Percentiles rank a stretch among this genome's conserved stretches.
Evolutionary conservation across 2,329 filamentous ascomycete genomes (phyloP).

Genomic region (Trichoderma gracile): DNA sequence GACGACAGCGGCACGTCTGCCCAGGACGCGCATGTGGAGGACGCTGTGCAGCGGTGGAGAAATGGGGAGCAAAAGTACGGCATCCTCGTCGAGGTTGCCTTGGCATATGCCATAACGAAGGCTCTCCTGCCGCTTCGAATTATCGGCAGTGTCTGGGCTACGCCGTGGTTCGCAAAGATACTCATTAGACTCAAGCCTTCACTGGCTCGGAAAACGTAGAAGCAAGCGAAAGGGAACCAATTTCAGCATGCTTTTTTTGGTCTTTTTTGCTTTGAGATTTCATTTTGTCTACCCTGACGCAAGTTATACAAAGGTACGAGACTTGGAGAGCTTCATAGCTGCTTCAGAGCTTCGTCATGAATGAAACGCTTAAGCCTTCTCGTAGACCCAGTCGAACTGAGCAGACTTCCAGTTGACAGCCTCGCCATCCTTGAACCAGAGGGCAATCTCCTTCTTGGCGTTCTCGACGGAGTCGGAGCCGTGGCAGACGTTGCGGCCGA

Average conservation of each 20-base stretch:
- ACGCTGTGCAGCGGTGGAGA: slow-evolving; percentile 42
- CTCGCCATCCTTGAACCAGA: slow-evolving; percentile 95
- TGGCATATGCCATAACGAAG: slow-evolving; percentile 91
- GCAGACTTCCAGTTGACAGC: slow-evolving; percentile 80
- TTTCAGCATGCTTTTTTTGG: slow-evolving; percentile 29
- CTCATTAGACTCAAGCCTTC: slow-evolving; percentile 48
- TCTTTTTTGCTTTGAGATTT: slow-evolving; percentile 29
- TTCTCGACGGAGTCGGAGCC: slow-evolving; percentile 98
- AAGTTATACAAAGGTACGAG: slow-evolving; percentile 23
- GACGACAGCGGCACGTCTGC: slow-evolving; percentile 31
- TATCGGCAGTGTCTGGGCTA: slow-evolving; percentile 78
- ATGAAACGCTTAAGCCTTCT: slow-evolving; percentile 63
- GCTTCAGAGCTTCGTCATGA: slow-evolving; percentile 3
- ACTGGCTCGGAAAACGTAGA: slow-evolving; percentile 36
- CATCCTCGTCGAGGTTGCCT: slow-evolving; percentile 70
- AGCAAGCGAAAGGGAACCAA: neutral
- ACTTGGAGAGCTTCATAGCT: neutral
- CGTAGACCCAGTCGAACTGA: slow-evolving; percentile 94
- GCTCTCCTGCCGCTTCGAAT: slow-evolving; percentile 76
- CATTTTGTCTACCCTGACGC: slow-evolving; percentile 28
- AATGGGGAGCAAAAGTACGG: slow-evolving; percentile 51
- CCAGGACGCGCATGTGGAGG: slow-evolving; percentile 28
- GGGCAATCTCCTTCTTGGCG: slow-evolving; percentile 98
- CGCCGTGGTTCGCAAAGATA: slow-evolving; percentile 83
- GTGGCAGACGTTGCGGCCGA: slow-evolving; percentile 98